These are phyloP conservation scores for Penicillium concentricum DNA, from an alignment of 2,329 filamentous ascomycete genomes.

Conservation along the genomic window DNA sequence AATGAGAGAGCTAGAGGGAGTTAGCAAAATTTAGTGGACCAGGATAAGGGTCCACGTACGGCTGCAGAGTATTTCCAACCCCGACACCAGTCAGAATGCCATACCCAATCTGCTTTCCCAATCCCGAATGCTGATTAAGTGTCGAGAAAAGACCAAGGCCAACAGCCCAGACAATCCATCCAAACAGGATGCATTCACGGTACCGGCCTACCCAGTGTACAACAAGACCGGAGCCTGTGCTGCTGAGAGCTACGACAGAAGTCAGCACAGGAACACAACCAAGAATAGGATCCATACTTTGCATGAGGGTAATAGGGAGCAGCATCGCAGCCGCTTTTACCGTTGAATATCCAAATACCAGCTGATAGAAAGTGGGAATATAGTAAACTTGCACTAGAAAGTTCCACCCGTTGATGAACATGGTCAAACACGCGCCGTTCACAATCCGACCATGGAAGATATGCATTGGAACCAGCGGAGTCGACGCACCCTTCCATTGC, in stretches of 20 bases:
- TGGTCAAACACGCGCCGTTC: conserved; percentile 56
- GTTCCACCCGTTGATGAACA: conserved; percentile 61
- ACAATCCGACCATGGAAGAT: conserved; percentile 57
- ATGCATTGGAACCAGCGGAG: conserved; percentile 41
- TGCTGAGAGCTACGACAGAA: conserved; percentile 46
- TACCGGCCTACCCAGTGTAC: conserved; percentile 56
- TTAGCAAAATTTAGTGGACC: background rate
- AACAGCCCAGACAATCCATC: conserved; percentile 54
- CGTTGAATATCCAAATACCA: conserved; percentile 48
- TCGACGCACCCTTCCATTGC: conserved; percentile 34
- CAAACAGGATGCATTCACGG: conserved; percentile 55
- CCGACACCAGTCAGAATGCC: conserved; percentile 53
- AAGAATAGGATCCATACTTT: conserved; percentile 32
- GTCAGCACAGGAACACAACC: conserved; percentile 33
- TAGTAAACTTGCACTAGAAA: conserved; percentile 62
- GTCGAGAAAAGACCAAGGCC: conserved; percentile 56
- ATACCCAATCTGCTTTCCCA: conserved; percentile 58
- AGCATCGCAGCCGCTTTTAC: conserved; percentile 52
- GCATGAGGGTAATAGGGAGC: conserved; percentile 51
- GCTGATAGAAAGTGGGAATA: conserved; percentile 61
- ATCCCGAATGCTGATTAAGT: conserved; percentile 47
- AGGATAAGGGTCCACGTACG: conserved; percentile 24
- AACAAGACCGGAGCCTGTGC: conserved; percentile 53
- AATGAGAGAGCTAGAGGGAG: conserved; percentile 29
- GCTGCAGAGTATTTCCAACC: conserved; percentile 54